These are phyloP conservation scores for Epichloe uncinata DNA, from an alignment of 2,329 filamentous ascomycete genomes.

Conservation along the genomic window DNA sequence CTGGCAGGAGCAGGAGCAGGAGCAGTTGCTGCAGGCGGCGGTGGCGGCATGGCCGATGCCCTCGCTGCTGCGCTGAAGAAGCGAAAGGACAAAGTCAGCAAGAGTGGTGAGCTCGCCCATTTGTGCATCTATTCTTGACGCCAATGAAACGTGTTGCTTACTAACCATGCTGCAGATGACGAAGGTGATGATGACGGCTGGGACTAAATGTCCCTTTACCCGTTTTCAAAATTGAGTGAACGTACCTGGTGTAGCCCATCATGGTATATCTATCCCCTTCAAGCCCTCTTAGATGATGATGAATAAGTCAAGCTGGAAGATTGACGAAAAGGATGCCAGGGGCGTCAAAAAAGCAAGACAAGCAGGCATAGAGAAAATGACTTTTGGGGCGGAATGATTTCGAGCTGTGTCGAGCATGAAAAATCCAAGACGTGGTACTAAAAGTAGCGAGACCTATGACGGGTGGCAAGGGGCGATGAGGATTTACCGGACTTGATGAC, in stretches of 20 bases:
- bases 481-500: no score
- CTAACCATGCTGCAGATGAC: conserved; percentile 43
- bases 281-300: no score
- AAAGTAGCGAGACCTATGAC: background rate
- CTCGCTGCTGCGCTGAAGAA: conserved; percentile 65
- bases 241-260: background rate
- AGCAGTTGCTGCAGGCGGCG: conserved; percentile 29
- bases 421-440: no score
- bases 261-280: background rate
- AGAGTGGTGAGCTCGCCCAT: conserved; percentile 62
- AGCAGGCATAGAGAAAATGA: background rate
- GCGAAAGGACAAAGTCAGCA: conserved; percentile 86
- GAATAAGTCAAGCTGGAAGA: background rate
- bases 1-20: conserved; percentile 30
- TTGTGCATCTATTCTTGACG: background rate
- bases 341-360: background rate
- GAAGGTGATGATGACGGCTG: conserved; percentile 68
- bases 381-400: background rate
- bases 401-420: conserved; percentile 4
- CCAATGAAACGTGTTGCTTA: background rate
- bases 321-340: background rate
- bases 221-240: background rate
- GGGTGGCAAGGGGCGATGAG: background rate
- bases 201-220: conserved; percentile 23
- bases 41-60: conserved; percentile 66